Evolutionary conservation across 1,284 basidiomycete genomes (phyloP), one percentile per base, ranked within the genome.

Genomic region (Boletus nobilissimus): DNA sequence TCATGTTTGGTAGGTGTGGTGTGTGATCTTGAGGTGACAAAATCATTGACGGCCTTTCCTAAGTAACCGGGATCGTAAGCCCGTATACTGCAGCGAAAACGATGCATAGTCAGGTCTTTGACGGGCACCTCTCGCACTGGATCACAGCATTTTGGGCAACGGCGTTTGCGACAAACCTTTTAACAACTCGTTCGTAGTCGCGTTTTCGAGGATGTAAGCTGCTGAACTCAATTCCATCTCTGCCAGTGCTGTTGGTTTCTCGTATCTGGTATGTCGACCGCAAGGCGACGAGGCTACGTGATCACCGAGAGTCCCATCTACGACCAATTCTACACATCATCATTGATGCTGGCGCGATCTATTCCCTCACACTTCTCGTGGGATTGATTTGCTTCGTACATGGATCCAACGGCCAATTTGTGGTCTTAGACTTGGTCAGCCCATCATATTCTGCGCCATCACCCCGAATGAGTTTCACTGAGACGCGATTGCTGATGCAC

Each of bases 181-280:
- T 78, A 32, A 69, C 77, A 29, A 84, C 82, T 18, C 5, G 82
- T 83, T 46, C 34, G 81, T 69, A 32, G 32, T 54, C 40, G 4
- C 18, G 2, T 36, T 32, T 43, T 60, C 22, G 16, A 40, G 8
- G 18, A 22, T 32, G 24, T 19, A 5, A 22, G n/a, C 24, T 51
- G 46, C 40, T 70, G 57, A 71, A 36, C 9, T 26, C 26, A 1
- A 48, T 38, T 16, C 16, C 13, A 5, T 14, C 11, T 63, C 24
- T 29, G 10, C 36, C 43, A 84, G 82, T 65, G 29, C 32, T 82
- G 10, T 73, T 83, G 63, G 80, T 80, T 19, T 75, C n/a, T 36
- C 82, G 81, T 36, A 82, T 84, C 34, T 84, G 82, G 83, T 70
- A 73, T 46, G 62, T 84, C 54, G 78, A 84, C 67, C 63, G 16